Base-by-base conservation (phyloP, 805 yeast genomes). In the Kluyveromyces dobzhanskii region DNA sequence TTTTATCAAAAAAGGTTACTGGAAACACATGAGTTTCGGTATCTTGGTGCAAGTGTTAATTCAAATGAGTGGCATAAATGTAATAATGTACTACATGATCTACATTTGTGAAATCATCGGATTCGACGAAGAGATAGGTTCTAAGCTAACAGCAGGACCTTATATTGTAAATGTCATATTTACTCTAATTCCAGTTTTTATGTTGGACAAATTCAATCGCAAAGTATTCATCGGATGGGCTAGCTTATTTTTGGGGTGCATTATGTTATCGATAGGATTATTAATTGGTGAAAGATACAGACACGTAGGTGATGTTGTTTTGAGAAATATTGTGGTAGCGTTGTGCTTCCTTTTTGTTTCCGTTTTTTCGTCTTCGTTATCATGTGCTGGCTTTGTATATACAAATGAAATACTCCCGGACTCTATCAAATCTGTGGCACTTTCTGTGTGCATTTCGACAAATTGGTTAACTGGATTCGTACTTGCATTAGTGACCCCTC, bases 61-160 rank as follows among this genome's bases (percentile, higher is more conserved):
- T n/a, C 77, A 72, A 43, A 45, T 66, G n/a, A 64, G 70, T 38
- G 70, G 73, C 4, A 66, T 69, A 9, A 62, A 62, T 30, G 59
- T 66, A 1, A 47, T 73, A 35, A 61, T 69, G 65, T 68, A 64
- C 47, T 70, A 70, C 39, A 59, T 70, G 38, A 59, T 62, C 1
- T 67, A 60, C 46, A 60, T 74, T 11, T 73, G 78, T 53, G 70
- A 65, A 24, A 64, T 66, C 61, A 60, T 73, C 46, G 77, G 75
- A 0, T 41, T 72, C 25, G 37, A 34, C 14, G 37, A 26, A 3
- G 49, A 56, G 9, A 69, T 65, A 0, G 52, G 62, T 3, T 37
- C 44, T 4, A 63, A 59, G 39, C 41, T 61, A 5, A 34, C 59
- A 3, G 48, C 67, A 3, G 67, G 68, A 0, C 71, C 66, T 24